Conservation (phyloP, 768 basidiomycete species). For the Cystoderma amianthinum region DNA sequence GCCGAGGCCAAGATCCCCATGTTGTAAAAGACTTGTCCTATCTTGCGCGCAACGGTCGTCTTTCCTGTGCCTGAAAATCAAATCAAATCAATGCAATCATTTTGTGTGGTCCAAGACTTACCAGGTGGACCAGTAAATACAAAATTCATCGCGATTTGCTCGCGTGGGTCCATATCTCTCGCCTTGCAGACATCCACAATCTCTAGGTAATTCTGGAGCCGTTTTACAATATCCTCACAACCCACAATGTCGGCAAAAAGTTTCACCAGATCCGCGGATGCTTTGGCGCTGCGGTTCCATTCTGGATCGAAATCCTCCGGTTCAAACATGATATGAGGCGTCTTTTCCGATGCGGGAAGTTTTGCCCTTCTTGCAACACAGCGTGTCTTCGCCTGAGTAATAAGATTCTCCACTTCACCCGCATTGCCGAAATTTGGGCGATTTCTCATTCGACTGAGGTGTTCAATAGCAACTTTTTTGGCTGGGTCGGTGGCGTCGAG, state of each 20-base stretch:
- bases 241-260: constrained; percentile 63
- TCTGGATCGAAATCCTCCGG: constrained; percentile 61
- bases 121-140: constrained; percentile 72
- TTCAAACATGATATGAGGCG: constrained; percentile 41
- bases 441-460: constrained; percentile 30
- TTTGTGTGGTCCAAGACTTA: too few relatives aligned
- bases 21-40: constrained; percentile 52
- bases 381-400: constrained; percentile 37
- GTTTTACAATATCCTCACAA: constrained; percentile 43
- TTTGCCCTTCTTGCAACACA: constrained; percentile 31
- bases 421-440: constrained; percentile 63
- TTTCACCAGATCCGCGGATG: constrained; percentile 42
- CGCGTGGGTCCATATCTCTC: constrained; percentile 32
- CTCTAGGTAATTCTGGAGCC: constrained; percentile 44
- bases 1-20: constrained; percentile 43
- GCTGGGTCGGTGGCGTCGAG: constrained; percentile 49
- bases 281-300: constrained; percentile 40
- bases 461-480: constrained; percentile 47
- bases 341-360: constrained; percentile 14
- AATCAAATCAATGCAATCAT: too few relatives aligned
- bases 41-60: constrained; percentile 51
- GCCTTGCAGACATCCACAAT: constrained; percentile 35
- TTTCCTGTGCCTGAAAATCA: constrained; percentile 64
- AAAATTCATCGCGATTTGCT: constrained; percentile 60
- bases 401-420: constrained; percentile 57